Percentiles rank a stretch among this genome's conserved stretches.
Evolutionary conservation across 2,329 filamentous ascomycete genomes (phyloP).

Genomic region (Xylaria sp.): DNA sequence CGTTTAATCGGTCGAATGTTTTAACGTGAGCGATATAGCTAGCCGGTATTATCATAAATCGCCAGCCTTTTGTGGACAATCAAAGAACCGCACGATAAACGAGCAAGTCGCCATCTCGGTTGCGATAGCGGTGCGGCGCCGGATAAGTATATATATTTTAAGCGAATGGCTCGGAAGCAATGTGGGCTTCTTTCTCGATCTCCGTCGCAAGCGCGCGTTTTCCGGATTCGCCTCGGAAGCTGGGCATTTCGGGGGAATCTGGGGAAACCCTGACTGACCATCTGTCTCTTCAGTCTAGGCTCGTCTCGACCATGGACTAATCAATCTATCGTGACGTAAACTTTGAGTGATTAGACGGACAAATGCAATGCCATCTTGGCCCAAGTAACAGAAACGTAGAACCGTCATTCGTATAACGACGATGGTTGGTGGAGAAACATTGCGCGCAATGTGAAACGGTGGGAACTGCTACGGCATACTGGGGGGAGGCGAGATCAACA

Average conservation of each 20-base stretch:
- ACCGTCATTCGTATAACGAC: not conserved
- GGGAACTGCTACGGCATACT: too few species aligned
- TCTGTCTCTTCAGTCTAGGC: not conserved
- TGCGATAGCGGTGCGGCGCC: not conserved
- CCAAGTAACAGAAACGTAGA: conserved; percentile 1
- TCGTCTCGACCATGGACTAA: not conserved
- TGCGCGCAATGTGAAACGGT: not conserved
- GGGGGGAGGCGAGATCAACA: too few species aligned
- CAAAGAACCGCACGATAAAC: conserved; percentile 7
- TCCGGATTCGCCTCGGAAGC: conserved; percentile 35
- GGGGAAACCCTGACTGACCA: conserved; percentile 11
- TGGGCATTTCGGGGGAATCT: conserved; percentile 16
- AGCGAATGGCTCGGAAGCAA: not conserved
- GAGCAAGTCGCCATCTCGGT: not conserved
- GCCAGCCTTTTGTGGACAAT: conserved; percentile 3
- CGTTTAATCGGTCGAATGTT: not conserved
- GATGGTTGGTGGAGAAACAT: conserved; percentile 38
- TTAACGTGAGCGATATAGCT: not conserved
- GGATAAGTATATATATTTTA: conserved; percentile 16
- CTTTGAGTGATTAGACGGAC: conserved; percentile 24
- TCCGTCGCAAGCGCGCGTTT: not conserved
- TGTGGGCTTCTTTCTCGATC: not conserved
- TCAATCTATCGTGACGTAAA: not conserved
- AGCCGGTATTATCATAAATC: not conserved
- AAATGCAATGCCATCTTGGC: conserved; percentile 35